Evolutionary conservation across 2,329 filamentous ascomycete genomes (phyloP).

Genomic region (Juglanconis oblonga): DNA sequence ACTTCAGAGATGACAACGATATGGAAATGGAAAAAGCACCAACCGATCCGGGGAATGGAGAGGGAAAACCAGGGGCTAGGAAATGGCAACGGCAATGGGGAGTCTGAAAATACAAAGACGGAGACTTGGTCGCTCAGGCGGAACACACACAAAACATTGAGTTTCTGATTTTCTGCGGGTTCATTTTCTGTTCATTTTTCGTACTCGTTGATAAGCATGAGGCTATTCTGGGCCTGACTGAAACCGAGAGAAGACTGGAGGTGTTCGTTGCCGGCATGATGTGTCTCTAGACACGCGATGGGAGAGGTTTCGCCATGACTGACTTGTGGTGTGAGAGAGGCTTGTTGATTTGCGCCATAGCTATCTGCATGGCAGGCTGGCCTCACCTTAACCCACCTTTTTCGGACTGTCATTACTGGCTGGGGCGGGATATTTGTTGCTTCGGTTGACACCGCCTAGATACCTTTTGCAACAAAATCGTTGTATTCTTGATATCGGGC

Average conservation of each 20-base stretch:
- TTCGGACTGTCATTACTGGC: background rate
- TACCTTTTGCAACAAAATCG: background rate
- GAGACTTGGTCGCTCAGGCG: constrained; percentile 1
- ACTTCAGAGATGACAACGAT: background rate
- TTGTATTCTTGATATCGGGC: no score
- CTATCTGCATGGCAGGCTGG: background rate
- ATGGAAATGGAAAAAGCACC: background rate
- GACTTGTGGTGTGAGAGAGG: no score
- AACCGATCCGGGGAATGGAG: background rate
- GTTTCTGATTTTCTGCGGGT: background rate
- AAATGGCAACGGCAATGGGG: background rate
- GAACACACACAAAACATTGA: background rate
- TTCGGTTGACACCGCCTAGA: background rate
- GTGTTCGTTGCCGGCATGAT: no score
- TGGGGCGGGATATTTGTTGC: background rate
- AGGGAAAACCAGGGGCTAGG: background rate
- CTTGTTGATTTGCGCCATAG: no score
- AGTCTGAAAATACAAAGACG: background rate
- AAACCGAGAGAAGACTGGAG: no score
- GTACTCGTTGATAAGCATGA: background rate
- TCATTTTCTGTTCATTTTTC: background rate
- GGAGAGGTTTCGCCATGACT: no score
- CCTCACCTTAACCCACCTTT: background rate
- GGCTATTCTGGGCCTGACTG: background rate
- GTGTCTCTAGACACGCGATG: no score